These are phyloP conservation scores for Comarum palustre DNA, from an alignment of 306 rosid genomes.

Conservation along the genomic window DNA sequence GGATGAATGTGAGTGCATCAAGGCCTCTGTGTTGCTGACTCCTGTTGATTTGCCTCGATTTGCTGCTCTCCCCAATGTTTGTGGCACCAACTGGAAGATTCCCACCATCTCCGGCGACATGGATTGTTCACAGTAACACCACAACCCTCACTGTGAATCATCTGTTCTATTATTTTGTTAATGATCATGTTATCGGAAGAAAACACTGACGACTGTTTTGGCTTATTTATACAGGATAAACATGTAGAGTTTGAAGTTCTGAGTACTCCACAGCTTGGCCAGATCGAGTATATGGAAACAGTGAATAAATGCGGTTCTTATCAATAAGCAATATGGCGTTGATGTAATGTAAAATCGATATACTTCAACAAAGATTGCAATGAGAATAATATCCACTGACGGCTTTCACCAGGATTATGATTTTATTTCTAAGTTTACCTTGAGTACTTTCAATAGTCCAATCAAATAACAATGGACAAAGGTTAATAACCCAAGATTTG, in stretches of 20 bases:
- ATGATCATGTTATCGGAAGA: not conserved
- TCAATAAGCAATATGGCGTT: slow-evolving; percentile 3
- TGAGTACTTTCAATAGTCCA: too few relatives aligned
- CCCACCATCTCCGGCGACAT: not conserved
- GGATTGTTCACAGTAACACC: slow-evolving; percentile 1
- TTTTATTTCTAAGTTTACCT: too few relatives aligned
- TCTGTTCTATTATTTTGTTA: not conserved
- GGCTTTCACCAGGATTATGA: too few relatives aligned
- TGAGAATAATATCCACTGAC: not conserved
- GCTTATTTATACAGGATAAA: not conserved
- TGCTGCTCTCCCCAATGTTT: not conserved
- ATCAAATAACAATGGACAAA: too few relatives aligned
- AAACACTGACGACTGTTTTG: not conserved
- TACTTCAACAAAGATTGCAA: not conserved
- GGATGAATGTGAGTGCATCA: slow-evolving; percentile 13
- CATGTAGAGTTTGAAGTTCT: not conserved
- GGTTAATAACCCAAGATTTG: too few relatives aligned
- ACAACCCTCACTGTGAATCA: not conserved
- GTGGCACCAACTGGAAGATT: not conserved
- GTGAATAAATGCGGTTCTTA: not conserved
- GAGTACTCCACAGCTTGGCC: not conserved
- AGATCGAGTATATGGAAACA: not conserved
- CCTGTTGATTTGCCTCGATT: not conserved
- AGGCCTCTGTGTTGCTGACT: not conserved
- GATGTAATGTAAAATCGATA: not conserved